phyloP scores from a whole-genome alignment of 768 basidiomycete species.

The Phlebiopsis gigantea region DNA sequence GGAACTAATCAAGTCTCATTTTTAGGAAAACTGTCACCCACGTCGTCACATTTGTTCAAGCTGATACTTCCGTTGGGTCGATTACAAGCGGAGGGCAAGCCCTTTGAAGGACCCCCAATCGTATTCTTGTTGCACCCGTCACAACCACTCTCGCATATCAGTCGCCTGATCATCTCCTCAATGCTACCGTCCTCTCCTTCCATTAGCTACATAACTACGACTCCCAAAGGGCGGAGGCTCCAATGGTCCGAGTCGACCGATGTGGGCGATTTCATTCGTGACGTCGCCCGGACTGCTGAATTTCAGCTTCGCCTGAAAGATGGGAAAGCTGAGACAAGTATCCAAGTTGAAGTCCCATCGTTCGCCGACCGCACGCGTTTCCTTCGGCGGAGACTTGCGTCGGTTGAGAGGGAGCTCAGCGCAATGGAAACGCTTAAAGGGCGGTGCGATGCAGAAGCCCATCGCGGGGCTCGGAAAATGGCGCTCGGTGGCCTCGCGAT shows the following conservation, averaged over 20 bases:
- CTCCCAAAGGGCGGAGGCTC: slow-evolving; percentile 26
- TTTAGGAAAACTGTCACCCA: slow-evolving; percentile 55
- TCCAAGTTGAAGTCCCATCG: slow-evolving; percentile 56
- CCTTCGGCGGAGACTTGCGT: slow-evolving; percentile 41
- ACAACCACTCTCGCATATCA: slow-evolving; percentile 62
- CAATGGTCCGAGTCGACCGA: slow-evolving; percentile 63
- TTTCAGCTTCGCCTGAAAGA: slow-evolving; percentile 43
- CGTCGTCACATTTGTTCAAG: slow-evolving; percentile 62
- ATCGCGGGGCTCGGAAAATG: slow-evolving; percentile 49
- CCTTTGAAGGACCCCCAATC: slow-evolving; percentile 28
- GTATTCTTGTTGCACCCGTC: slow-evolving; percentile 65
- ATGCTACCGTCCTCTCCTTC: slow-evolving; percentile 29
- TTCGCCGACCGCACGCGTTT: slow-evolving; percentile 60
- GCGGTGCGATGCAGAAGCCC: slow-evolving; percentile 51
- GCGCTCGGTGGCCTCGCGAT: slow-evolving; percentile 55
- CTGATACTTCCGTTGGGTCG: slow-evolving; percentile 47
- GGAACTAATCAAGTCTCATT: background rate
- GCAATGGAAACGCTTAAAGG: slow-evolving; percentile 51
- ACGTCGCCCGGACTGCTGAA: slow-evolving; percentile 47
- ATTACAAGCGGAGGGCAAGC: slow-evolving; percentile 19
- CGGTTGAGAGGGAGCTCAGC: slow-evolving; percentile 38
- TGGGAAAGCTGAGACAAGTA: slow-evolving; percentile 17
- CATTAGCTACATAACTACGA: slow-evolving; percentile 42
- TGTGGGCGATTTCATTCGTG: slow-evolving; percentile 60
- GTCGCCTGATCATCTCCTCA: slow-evolving; percentile 47